A percentile compares a stretch with the other conserved stretches of the same genome.
phyloP scores from a whole-genome alignment of 768 basidiomycete species.

The Saitozyma podzolica region DNA sequence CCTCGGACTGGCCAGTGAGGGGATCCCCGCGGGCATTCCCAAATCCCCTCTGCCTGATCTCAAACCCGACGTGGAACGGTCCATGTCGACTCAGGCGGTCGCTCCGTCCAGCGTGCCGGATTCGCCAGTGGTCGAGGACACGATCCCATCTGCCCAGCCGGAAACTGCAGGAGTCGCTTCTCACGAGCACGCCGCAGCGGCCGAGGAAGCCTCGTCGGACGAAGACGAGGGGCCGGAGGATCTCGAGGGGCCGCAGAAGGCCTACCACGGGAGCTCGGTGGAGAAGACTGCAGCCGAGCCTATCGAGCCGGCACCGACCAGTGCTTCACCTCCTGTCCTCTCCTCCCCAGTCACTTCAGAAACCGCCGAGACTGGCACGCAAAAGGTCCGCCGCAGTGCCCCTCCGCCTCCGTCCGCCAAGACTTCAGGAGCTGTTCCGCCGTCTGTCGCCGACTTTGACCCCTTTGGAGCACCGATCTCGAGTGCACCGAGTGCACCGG shows the following conservation, averaged over 20 bases:
- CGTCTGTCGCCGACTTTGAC: constrained; percentile 25
- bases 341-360: neutral
- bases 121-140: constrained; percentile 28
- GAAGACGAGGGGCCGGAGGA: constrained; percentile 53
- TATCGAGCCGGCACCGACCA: neutral
- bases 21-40: constrained; percentile 57
- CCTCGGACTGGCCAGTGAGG: constrained; percentile 8
- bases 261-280: neutral
- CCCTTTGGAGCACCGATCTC: constrained; percentile 30
- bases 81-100: constrained; percentile 43
- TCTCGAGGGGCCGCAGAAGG: constrained; percentile 40
- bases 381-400: constrained; percentile 30
- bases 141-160: constrained; percentile 4
- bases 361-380: constrained; percentile 2
- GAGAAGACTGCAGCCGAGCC: neutral
- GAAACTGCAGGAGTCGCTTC: neutral
- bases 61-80: constrained; percentile 39
- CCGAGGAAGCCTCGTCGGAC: constrained; percentile 33
- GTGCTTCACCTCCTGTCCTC: neutral
- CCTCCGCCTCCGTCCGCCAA: constrained; percentile 37
- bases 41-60: constrained; percentile 35
- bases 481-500: constrained; percentile 16
- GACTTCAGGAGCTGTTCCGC: constrained; percentile 9
- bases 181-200: neutral
- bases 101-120: constrained; percentile 35